Evolutionary conservation across 73 alveolate species (phyloP).

Genomic region (Paramecium sonneborni): DNA sequence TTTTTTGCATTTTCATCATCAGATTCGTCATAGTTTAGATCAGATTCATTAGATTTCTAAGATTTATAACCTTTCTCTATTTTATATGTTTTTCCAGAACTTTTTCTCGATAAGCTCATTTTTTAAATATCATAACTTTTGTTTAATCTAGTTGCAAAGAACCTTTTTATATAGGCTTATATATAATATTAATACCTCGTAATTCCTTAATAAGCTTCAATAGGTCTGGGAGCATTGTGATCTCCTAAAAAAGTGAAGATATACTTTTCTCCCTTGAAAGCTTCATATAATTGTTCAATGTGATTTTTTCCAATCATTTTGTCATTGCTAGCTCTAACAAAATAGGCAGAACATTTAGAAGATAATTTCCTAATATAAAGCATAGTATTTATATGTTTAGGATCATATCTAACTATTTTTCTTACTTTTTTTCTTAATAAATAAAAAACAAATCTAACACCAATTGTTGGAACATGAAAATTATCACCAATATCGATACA

Average conservation of each 20-base stretch:
- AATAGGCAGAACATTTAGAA: not conserved
- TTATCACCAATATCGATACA: conserved; percentile 51
- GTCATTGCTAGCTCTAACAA: conserved; percentile 41
- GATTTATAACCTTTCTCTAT: not conserved
- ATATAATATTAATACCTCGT: not conserved
- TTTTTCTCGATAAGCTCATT: not conserved
- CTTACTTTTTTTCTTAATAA: conserved; percentile 27
- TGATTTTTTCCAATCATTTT: conserved; percentile 36
- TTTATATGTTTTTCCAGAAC: not conserved
- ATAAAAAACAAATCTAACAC: conserved; percentile 46
- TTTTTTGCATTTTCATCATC: conserved; percentile 51
- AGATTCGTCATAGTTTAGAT: conserved; percentile 2
- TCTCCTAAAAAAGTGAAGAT: conserved; percentile 15
- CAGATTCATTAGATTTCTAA: conserved; percentile 19
- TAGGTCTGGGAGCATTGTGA: conserved; percentile 27
- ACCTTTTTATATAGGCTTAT: not conserved
- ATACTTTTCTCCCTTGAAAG: conserved; percentile 47
- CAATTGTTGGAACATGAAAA: conserved; percentile 46
- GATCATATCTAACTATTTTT: conserved; percentile 28
- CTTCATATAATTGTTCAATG: not conserved
- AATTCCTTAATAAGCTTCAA: conserved; percentile 13
- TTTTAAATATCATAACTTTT: not conserved
- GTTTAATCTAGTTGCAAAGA: conserved; percentile 12
- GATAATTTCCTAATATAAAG: not conserved
- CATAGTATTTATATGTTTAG: conserved; percentile 3